phyloP scores from a whole-genome alignment of 2,329 filamentous ascomycete genomes.

The Beauveria scarabaeidicola region DNA sequence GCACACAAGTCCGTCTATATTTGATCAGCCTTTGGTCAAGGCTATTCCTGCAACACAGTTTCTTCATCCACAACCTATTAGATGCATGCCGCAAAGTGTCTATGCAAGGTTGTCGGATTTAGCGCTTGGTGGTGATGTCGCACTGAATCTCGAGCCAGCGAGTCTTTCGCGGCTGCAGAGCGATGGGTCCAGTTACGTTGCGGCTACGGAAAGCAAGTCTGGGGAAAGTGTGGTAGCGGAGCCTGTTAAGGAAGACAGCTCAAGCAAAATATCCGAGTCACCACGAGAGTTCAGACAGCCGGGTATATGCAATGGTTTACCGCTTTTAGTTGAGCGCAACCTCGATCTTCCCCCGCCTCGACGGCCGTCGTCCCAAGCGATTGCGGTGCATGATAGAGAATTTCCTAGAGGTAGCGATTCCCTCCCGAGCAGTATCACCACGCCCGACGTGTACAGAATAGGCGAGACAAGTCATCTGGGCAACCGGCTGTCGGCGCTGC shows the following conservation, averaged over 20 bases:
- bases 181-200: neutral
- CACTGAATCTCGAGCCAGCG: neutral
- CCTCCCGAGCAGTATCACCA: neutral
- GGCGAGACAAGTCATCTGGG: neutral
- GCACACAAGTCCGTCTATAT: neutral
- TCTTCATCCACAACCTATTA: conserved; percentile 8
- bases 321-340: neutral
- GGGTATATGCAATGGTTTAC: neutral
- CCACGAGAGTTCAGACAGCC: neutral
- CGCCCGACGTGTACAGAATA: neutral
- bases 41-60: neutral
- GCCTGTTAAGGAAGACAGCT: neutral
- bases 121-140: neutral
- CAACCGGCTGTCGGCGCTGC: neutral
- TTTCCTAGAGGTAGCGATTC: neutral
- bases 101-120: neutral
- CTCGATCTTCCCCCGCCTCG: neutral
- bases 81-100: neutral
- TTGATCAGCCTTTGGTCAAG: neutral
- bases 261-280: neutral
- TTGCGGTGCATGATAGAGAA: neutral
- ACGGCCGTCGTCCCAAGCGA: neutral
- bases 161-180: neutral
- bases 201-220: neutral
- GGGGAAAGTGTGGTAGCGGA: neutral